Conservation (phyloP, 371 early-diverging fungal species). For the Mortierella sp. region DNA sequence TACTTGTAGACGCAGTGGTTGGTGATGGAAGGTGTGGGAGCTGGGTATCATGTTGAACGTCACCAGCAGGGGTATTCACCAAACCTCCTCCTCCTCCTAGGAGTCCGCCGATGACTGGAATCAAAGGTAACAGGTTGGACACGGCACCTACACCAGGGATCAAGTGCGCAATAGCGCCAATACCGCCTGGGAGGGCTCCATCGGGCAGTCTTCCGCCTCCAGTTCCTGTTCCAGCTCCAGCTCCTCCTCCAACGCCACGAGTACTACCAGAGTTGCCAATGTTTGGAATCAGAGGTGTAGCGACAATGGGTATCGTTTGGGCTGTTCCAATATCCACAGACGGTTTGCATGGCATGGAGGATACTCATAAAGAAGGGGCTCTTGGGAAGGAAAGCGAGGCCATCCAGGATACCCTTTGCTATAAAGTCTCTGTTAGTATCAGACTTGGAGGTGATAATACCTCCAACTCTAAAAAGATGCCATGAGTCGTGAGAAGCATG, state of each 20-base stretch:
- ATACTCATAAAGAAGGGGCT: not conserved
- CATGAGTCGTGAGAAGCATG: not conserved
- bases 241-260: too few relatives aligned
- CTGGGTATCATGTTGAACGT: too few relatives aligned
- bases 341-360: not conserved
- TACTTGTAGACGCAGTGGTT: not conserved
- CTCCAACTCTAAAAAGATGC: slow-evolving; percentile 9
- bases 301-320: not conserved
- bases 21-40: too few relatives aligned
- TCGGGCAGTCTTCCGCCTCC: too few relatives aligned
- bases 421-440: slow-evolving; percentile 1
- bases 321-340: not conserved
- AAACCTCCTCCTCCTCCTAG: not conserved
- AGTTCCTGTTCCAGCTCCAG: too few relatives aligned
- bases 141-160: not conserved
- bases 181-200: not conserved
- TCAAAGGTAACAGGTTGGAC: not conserved
- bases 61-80: too few relatives aligned
- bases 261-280: too few relatives aligned
- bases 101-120: not conserved
- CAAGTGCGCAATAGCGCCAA: not conserved
- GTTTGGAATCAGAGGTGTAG: not conserved
- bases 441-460: not conserved
- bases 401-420: slow-evolving; percentile 5
- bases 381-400: slow-evolving; percentile 1